Evolutionary conservation across 2,329 filamentous ascomycete genomes (phyloP), one percentile per base, ranked within the genome.

Genomic region (Clarireedia homoeocarpa): DNA sequence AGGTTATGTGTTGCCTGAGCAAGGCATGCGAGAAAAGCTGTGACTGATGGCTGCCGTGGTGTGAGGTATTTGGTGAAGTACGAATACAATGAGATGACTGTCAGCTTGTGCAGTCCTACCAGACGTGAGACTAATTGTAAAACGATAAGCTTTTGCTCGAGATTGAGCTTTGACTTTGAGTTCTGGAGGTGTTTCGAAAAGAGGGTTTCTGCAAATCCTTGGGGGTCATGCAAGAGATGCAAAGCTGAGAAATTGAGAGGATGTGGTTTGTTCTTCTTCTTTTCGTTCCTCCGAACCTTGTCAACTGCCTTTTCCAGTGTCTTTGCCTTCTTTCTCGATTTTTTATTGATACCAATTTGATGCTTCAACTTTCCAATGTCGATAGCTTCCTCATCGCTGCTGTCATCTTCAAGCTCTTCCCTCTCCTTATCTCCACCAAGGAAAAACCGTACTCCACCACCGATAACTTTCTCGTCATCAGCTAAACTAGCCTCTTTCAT

Each of bases 191-290:
- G 94, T 70, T 94, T 96, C 45, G 84, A 82, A 72, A 96, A 99
- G 6, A 99, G 77, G 50, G 81, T 80, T 72, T 99, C 94, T 3
- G 91, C 89, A 67, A 97, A 97, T 0, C 88, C 89, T 70, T 99
- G 94, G 0, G 94, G 91, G 64, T 97, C 91, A 70, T 96, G 89
- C 2, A 99, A 79, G 23, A 99, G 79, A 70, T 99, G 94, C 42
- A 99, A 78, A 0, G 94, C 94, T 0, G 91, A 96, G 71, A 99
- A 99, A 75, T 99, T 99, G 62, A 99, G 81, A 1, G 87, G 84
- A 66, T 95, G 89, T 3, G 91, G 89, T 61, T 89, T 83, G 62
- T 83, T 83, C 81, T 96, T 96, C 77, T 95, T 95, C 68, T 84
- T 85, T 70, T 96, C 89, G 67, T 86, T 83, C 68, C 79, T 84